These are phyloP conservation scores for Cercospora janseana DNA, from an alignment of 2,329 filamentous ascomycete species.

Conservation along the genomic window DNA sequence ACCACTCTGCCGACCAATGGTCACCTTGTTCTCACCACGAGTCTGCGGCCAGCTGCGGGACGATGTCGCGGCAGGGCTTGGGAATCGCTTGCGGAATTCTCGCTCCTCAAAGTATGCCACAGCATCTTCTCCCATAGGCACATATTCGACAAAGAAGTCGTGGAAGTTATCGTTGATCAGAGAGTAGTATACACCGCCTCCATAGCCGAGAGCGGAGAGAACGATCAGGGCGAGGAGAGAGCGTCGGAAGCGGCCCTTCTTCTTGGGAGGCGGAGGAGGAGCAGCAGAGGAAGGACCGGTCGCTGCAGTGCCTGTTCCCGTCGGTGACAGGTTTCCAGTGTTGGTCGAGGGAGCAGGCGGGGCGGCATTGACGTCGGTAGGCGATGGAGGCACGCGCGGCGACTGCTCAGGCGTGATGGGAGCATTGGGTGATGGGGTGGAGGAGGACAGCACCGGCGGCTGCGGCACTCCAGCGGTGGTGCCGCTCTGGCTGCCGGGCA, in stretches of 20 bases:
- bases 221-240: slow-evolving; percentile 75
- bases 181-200: slow-evolving; percentile 87
- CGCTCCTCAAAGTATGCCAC: slow-evolving; percentile 95
- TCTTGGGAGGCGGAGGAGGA: slow-evolving; percentile 51
- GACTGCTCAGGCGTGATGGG: slow-evolving; percentile 21
- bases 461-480: slow-evolving; percentile 35
- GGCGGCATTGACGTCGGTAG: slow-evolving; percentile 25
- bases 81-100: slow-evolving; percentile 86
- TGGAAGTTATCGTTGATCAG: slow-evolving; percentile 96
- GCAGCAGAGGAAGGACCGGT: slow-evolving; percentile 46
- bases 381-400: slow-evolving; percentile 26
- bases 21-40: slow-evolving; percentile 66
- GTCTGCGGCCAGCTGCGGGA: slow-evolving; percentile 48
- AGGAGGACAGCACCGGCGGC: slow-evolving; percentile 30
- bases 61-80: slow-evolving; percentile 46
- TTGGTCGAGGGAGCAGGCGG: slow-evolving; percentile 28
- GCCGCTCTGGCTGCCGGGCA: slow-evolving; percentile 36
- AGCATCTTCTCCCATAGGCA: slow-evolving; percentile 90
- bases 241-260: slow-evolving; percentile 70
- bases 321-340: slow-evolving; percentile 33
- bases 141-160: slow-evolving; percentile 97
- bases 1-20: slow-evolving; percentile 80
- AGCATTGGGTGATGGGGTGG: slow-evolving; percentile 13
- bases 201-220: slow-evolving; percentile 75
- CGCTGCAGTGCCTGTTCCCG: slow-evolving; percentile 39